Conservation (phyloP, 2,329 filamentous ascomycete species). For the Chlorencoelia australis region DNA sequence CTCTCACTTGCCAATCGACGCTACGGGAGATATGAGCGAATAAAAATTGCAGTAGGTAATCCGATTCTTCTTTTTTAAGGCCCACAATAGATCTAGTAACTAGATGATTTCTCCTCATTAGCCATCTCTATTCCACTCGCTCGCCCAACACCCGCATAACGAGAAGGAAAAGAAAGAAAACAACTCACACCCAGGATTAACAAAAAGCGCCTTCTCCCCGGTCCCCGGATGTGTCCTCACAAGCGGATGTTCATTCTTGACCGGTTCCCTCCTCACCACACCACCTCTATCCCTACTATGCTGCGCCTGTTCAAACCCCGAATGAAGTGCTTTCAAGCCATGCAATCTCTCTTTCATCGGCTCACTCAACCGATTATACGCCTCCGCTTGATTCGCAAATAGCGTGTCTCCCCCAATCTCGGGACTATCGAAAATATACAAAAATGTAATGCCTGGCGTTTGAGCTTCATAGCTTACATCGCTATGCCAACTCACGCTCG, state of each 20-base stretch:
- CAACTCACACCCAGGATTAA: slow-evolving; percentile 65
- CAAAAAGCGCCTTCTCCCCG: slow-evolving; percentile 68
- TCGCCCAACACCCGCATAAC: neutral
- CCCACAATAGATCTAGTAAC: slow-evolving; percentile 72
- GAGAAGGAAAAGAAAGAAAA: no score
- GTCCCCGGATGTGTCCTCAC: slow-evolving; percentile 69
- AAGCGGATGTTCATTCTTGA: slow-evolving; percentile 62
- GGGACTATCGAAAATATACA: slow-evolving; percentile 73
- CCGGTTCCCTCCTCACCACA: slow-evolving; percentile 62
- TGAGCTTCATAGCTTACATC: slow-evolving; percentile 81
- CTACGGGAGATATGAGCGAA: slow-evolving; percentile 59
- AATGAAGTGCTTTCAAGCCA: slow-evolving; percentile 68
- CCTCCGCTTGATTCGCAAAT: slow-evolving; percentile 66
- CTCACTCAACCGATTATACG: slow-evolving; percentile 68
- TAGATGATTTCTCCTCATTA: slow-evolving; percentile 26
- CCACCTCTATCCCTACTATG: slow-evolving; percentile 53
- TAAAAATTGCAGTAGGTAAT: slow-evolving; percentile 64
- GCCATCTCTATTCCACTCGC: neutral
- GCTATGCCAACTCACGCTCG: slow-evolving; percentile 74
- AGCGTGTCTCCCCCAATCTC: slow-evolving; percentile 71
- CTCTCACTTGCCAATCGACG: slow-evolving; percentile 60
- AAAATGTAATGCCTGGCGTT: slow-evolving; percentile 76
- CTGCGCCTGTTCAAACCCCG: slow-evolving; percentile 66
- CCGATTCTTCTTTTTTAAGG: slow-evolving; percentile 75
- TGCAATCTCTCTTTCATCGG: slow-evolving; percentile 69